Base-by-base conservation (phyloP, 2,329 filamentous ascomycete species). In the Aureobasidium sp. region DNA sequence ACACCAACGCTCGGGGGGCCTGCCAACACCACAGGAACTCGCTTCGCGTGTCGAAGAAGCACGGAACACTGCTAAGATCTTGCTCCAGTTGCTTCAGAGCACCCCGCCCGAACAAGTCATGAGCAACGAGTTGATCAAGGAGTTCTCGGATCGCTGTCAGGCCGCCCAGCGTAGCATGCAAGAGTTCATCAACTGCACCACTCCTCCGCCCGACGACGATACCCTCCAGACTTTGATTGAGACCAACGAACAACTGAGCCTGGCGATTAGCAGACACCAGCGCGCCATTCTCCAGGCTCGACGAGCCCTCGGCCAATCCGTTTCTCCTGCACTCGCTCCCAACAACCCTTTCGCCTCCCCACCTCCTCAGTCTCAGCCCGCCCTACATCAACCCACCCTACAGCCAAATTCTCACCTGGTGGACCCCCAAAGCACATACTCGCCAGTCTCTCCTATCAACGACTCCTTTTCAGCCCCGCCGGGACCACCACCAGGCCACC, bases 141-240 rank as follows among this genome's bases (percentile, higher is more conserved):
- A 99, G 76, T 97, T 99, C 72, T 85, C 87, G 52, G 88, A 94
- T 68, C 87, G 94, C 27, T 97, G 93, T 71, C 85, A 87, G 65
- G 84, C 85, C 61, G 93, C 93, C 5, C 87, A 89, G 58, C 83
- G 87, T 60, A 90, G 88, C 70, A 86, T 97, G 68, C 91, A 97
- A 70, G 81, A 81, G 36, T 97, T 95, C 76, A 96, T 97, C 80
- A 81, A 86, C 45, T 84, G 87, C 51, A 86, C 88, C 62, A 84
- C 90, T 71, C 92, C 93, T 0, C 73, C 84, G 0, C 92, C 93
- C 0, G 94, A 97, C 73, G 93, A 96, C 70, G 88, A 96, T 67
- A 97, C 93, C 1, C 91, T 97, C 83, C 86, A 94, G 71, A 92
- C 86, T 15, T 79, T 99, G 65, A 96, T 99, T 70, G 91, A 97